phyloP scores from a whole-genome alignment of 768 basidiomycete genomes.

The Tephrocybe sp. region DNA sequence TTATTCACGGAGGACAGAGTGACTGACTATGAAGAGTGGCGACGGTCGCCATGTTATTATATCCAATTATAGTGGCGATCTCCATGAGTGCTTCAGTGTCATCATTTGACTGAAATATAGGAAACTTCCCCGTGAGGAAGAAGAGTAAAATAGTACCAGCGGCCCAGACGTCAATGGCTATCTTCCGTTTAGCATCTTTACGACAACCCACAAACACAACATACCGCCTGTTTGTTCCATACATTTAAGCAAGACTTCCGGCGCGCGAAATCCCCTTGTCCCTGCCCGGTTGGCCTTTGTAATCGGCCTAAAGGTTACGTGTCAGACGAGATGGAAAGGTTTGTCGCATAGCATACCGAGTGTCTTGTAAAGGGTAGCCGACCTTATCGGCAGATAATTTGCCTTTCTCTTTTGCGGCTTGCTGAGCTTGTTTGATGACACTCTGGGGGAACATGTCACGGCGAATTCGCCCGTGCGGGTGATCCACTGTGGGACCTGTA shows the following conservation, averaged over 20 bases:
- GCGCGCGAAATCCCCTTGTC: constrained; percentile 94
- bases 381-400: constrained; percentile 62
- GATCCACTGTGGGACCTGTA: constrained; percentile 54
- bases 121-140: constrained; percentile 91
- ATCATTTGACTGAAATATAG: constrained; percentile 90
- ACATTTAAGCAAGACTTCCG: constrained; percentile 95
- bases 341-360: constrained; percentile 41
- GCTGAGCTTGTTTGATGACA: constrained; percentile 56
- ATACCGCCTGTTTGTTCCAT: constrained; percentile 88
- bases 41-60: constrained; percentile 76
- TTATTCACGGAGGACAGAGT: background rate
- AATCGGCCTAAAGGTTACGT: constrained; percentile 49
- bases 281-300: constrained; percentile 97
- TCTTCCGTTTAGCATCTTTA: background rate
- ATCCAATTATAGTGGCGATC: constrained; percentile 84
- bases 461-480: constrained; percentile 69
- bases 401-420: constrained; percentile 57
- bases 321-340: constrained; percentile 1
- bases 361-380: constrained; percentile 77
- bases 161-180: constrained; percentile 97
- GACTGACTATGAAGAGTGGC: constrained; percentile 87
- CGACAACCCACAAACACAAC: constrained; percentile 21
- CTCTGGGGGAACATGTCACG: constrained; percentile 43
- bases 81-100: constrained; percentile 97
- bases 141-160: constrained; percentile 91